These are phyloP conservation scores for Solanum megistacrolobum DNA, from an alignment of 257 asterid genomes.

Conservation along the genomic window DNA sequence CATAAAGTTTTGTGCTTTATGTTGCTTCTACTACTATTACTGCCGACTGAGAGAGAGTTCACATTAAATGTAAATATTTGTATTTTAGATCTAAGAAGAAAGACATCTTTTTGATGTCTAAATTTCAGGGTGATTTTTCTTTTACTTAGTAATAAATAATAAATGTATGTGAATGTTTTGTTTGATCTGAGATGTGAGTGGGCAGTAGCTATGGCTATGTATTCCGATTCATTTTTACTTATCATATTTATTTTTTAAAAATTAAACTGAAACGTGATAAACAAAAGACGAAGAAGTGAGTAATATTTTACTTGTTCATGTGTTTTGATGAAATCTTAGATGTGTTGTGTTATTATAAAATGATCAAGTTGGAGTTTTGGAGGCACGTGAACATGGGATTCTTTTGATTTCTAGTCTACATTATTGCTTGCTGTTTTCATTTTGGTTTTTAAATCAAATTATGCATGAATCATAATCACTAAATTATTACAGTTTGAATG, in stretches of 20 bases:
- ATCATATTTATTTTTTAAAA: fast-evolving
- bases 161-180: neutral
- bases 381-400: neutral
- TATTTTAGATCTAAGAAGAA: neutral
- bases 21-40: neutral
- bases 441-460: too few species aligned
- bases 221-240: too few species aligned
- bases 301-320: neutral
- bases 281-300: too few species aligned
- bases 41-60: neutral
- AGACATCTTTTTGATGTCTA: neutral
- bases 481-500: neutral
- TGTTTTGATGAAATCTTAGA: neutral
- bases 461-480: neutral
- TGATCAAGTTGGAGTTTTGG: neutral
- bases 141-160: neutral
- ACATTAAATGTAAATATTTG: neutral
- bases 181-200: neutral
- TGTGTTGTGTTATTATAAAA: neutral
- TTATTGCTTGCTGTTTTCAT: neutral
- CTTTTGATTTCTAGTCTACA: neutral
- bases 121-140: neutral
- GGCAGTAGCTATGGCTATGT: neutral
- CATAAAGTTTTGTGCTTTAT: neutral
- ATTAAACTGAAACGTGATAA: too few species aligned